Conservation (phyloP, 1,139 yeast genomes). For the Chernovozyma aurita region DNA sequence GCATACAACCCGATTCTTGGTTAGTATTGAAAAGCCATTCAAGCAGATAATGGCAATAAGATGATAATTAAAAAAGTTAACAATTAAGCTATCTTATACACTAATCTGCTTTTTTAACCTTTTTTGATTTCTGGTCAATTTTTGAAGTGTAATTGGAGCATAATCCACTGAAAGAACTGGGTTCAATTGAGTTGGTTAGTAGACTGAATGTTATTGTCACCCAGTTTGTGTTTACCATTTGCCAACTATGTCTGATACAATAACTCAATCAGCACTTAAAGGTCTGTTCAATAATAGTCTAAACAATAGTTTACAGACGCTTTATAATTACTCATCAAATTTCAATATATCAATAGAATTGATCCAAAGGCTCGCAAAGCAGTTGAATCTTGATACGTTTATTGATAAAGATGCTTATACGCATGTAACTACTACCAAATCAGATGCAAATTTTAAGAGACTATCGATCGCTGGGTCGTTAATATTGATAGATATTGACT, state of each 20-base stretch:
- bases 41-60: no score
- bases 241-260: background rate
- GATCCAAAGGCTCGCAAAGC: constrained; percentile 39
- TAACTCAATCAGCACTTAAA: background rate
- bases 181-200: no score
- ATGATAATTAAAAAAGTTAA: no score
- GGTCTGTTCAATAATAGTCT: constrained; percentile 19
- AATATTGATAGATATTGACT: constrained; percentile 41
- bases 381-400: constrained; percentile 40
- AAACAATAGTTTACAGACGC: constrained; percentile 23
- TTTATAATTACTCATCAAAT: constrained; percentile 29
- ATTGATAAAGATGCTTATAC: constrained; percentile 36
- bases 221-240: no score
- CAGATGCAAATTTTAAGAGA: constrained; percentile 22
- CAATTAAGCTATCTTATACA: no score
- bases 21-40: no score
- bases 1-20: no score
- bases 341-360: constrained; percentile 36
- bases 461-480: constrained; percentile 43
- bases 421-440: constrained; percentile 13
- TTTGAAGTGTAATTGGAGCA: no score
- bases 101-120: no score
- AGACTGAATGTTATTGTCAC: no score
- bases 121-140: no score
- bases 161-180: no score